Evolutionary conservation across 1,284 basidiomycete genomes (phyloP).

Genomic region (Ganoderma lingzhi): DNA sequence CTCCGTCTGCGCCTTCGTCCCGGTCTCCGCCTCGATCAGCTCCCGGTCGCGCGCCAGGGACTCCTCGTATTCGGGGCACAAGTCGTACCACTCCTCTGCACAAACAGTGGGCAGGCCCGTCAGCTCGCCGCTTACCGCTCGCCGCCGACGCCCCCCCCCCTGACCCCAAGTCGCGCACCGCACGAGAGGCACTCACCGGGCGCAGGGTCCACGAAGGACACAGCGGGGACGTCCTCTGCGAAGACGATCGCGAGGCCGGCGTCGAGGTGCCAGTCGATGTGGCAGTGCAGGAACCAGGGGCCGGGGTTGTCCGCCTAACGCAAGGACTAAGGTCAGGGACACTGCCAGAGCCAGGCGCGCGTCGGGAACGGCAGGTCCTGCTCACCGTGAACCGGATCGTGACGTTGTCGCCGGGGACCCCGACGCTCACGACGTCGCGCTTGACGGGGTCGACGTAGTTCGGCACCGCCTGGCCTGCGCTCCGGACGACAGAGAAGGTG

Average conservation of each 20-base stretch:
- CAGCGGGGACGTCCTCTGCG: conserved; percentile 39
- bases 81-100: neutral
- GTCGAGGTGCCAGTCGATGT: conserved; percentile 43
- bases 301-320: conserved; percentile 40
- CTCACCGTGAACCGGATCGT: conserved; percentile 39
- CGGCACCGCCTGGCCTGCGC: conserved; percentile 32
- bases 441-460: conserved; percentile 49
- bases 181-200: neutral
- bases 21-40: too few species aligned
- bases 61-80: neutral
- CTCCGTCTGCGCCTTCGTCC: too few species aligned
- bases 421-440: conserved; percentile 41
- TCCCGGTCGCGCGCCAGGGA: neutral
- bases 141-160: too few species aligned
- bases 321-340: too few species aligned
- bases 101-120: neutral
- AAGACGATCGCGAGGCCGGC: conserved; percentile 43
- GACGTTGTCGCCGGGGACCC: conserved; percentile 33
- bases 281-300: conserved; percentile 45
- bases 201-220: neutral
- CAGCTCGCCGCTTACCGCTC: neutral
- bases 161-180: too few species aligned
- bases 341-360: too few species aligned
- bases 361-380: too few species aligned
- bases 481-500: conserved; percentile 34